Evolutionary conservation across 148 eudicot genomes (phyloP), one percentile per base, ranked within the genome.

Genomic region (Gaultheria prostrata): DNA sequence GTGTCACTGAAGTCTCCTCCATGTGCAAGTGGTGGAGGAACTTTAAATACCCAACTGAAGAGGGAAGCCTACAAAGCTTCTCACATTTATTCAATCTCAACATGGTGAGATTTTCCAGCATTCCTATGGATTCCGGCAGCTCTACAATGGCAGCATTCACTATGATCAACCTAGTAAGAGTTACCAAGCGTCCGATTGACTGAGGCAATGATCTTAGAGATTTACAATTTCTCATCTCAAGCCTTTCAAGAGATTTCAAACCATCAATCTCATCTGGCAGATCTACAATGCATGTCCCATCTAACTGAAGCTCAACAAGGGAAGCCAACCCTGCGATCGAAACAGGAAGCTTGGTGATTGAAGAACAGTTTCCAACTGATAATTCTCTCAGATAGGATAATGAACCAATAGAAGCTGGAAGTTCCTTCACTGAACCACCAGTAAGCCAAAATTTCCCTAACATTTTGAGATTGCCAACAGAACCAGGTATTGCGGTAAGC

Each of bases 111-210:
- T 85, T 88, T 81, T 90, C 91, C 81, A 93, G 70, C 67, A 13
- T 76, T 28, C 89, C 92, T 35, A 91, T 86, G 74, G 92, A 89
- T 82, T 91, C 80, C 3, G 94, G 95, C 82, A 93, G 80, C 80
- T 85, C 26, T 8, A 67, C 83, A 59, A 93, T 85, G 49, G 89
- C 83, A 89, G 90, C 86, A 50, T 84, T 80, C 61, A 21, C 84
- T 26, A 93, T 74, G 80, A 49, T 39, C 72, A 93, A 83, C 2
- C 21, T 77, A 30, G 85, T 65, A 48, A 93, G 93, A 73, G 82
- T 82, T 56, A 86, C 86, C 86, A 91, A 7, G 8, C 78, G 4
- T n/a, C 93, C 92, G 12, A 93, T 76, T 48, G 88, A 63, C 73
- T 87, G 77, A 1, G 94, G 92, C 76, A 93, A 80, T 74, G 82